A percentile compares a stretch with the other conserved stretches of the same genome.
phyloP scores from a whole-genome alignment of 2,329 filamentous ascomycete genomes.

The Neurospora sp. region DNA sequence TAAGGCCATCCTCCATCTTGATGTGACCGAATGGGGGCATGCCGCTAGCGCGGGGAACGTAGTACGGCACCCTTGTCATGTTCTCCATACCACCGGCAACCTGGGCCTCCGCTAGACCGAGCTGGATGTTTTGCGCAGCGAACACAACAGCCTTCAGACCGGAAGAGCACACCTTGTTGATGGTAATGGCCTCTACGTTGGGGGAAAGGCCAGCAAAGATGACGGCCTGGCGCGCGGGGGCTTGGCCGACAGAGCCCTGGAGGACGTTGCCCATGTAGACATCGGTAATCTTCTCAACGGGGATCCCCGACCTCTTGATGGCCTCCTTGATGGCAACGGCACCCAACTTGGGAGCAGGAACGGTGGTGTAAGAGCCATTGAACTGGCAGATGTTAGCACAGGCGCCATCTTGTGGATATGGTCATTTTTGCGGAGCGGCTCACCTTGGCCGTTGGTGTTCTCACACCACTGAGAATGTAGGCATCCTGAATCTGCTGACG shows the following conservation, averaged over 20 bases:
- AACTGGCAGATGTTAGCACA: conserved; percentile 50
- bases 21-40: conserved; percentile 80
- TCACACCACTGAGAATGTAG: conserved; percentile 83
- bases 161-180: conserved; percentile 98
- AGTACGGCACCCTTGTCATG: conserved; percentile 92
- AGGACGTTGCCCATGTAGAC: conserved; percentile 98
- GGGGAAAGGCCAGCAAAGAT: conserved; percentile 79
- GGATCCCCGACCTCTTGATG: conserved; percentile 75
- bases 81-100: conserved; percentile 97
- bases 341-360: conserved; percentile 80
- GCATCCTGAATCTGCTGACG: conserved; percentile 72
- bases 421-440: neutral
- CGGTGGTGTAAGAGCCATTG: conserved; percentile 79
- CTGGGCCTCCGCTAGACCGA: conserved; percentile 80
- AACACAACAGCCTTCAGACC: conserved; percentile 87
- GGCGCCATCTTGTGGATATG: neutral
- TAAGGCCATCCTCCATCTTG: conserved; percentile 80
- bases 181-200: conserved; percentile 77
- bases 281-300: conserved; percentile 71
- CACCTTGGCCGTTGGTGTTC: conserved; percentile 86
- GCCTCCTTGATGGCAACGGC: conserved; percentile 88
- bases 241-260: conserved; percentile 73
- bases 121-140: conserved; percentile 88
- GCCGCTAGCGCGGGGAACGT: conserved; percentile 71
- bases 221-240: conserved; percentile 81